Percentiles rank a stretch among this genome's conserved stretches.
Evolutionary conservation across 2,329 filamentous ascomycete species (phyloP).

Genomic region (Rachicladosporium sp.): DNA sequence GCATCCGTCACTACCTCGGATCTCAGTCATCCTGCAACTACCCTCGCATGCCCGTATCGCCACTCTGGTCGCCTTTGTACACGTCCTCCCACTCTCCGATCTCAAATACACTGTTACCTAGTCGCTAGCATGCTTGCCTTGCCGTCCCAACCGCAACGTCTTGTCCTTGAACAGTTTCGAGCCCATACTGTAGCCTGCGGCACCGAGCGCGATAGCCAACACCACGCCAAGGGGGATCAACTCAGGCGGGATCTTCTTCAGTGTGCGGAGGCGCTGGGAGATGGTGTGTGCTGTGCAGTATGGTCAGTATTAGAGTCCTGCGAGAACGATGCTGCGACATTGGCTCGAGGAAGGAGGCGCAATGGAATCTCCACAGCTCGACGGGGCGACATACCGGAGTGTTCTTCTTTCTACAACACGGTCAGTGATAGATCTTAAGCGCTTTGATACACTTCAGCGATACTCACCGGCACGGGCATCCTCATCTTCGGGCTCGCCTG

Average conservation of each 20-base stretch:
- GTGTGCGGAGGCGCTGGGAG: conserved; percentile 81
- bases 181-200: conserved; percentile 67
- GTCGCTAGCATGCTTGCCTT: conserved; percentile 32
- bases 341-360: conserved; percentile 21
- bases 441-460: conserved; percentile 1
- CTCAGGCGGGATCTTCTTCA: conserved; percentile 86
- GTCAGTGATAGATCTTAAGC: conserved; percentile 26
- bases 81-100: no score
- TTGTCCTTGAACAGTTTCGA: conserved; percentile 83
- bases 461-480: conserved; percentile 23
- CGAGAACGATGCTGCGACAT: no score
- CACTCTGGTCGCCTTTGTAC: no score
- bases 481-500: conserved; percentile 17
- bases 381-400: conserved; percentile 41
- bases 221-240: conserved; percentile 88
- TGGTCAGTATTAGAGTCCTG: no score
- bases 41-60: no score
- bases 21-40: no score
- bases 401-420: conserved; percentile 46
- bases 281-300: conserved; percentile 69
- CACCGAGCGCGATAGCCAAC: conserved; percentile 61
- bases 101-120: no score
- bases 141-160: conserved; percentile 75
- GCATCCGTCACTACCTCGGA: no score
- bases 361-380: no score